Base-by-base conservation (phyloP, 768 basidiomycete species). In the Amanita brunnescens region DNA sequence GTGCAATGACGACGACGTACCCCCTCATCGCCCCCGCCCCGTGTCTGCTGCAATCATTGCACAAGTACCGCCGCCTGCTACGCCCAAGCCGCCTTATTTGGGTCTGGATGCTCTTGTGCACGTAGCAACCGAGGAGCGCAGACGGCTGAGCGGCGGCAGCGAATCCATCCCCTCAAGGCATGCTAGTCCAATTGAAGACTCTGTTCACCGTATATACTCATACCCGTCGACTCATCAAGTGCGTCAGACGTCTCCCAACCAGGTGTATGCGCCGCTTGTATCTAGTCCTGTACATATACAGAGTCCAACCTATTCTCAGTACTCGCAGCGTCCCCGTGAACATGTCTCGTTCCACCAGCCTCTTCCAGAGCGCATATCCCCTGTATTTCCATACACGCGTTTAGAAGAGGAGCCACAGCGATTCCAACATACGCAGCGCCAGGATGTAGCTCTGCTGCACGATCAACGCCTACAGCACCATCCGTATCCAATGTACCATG, bases 31-130 rank as follows among this genome's bases (percentile, higher is more conserved):
- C 7, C 45, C 43, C 8, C 45, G 30, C 4, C 52, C 52, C 6
- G n/a, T 37, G 34, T 51, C 53, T 52, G 40, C 32, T 37, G 51
- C 52, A 32, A 53, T 53, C 62, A 29, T 54, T 57, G 3, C 57
- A 56, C 14, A 59, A 58, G 54, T 49, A 61, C 24, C 65, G 59
- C 46, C 63, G 23, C 32, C 41, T 24, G 14, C 41, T 12, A 41
- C 40, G 26, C 55, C 59, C 51, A 60, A 58, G 57, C 61, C 50
- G 16, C 61, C 61, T 50, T 67, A 55, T 60, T 59, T 67, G 2
- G 76, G 76, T 20, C 65, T 87, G 44, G 83, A 87, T 41, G 83
- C 81, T 2, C 75, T 87, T 38, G 85, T 83, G 9, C 81, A 85
- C 64, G 84, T 77, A 18, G 85, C 85, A 3, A 79, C 80, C 0